Evolutionary conservation across 805 yeast genomes (phyloP).

Genomic region (Lipomyces chichibuensis): DNA sequence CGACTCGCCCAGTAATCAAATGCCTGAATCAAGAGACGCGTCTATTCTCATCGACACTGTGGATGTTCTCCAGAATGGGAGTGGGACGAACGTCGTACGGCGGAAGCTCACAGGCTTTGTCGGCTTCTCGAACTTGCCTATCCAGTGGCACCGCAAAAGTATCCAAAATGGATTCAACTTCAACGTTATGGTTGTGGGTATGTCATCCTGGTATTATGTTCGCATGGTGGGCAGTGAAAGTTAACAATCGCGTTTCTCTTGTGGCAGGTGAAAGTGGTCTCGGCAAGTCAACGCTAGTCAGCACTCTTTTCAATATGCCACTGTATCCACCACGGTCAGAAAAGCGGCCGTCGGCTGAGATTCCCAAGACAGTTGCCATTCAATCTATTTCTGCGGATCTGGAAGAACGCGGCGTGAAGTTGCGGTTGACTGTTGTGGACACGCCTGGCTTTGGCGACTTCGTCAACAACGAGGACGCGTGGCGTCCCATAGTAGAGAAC

Average conservation of each 20-base stretch:
- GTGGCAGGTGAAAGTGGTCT: conserved; percentile 72
- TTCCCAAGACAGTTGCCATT: conserved; percentile 56
- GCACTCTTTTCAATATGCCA: conserved; percentile 79
- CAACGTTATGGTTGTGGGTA: conserved; percentile 84
- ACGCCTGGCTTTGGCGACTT: conserved; percentile 95
- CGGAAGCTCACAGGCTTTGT: conserved; percentile 90
- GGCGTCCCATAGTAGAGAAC: conserved; percentile 92
- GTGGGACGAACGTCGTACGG: conserved; percentile 61
- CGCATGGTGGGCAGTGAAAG: too few relatives aligned
- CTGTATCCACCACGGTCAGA: conserved; percentile 48
- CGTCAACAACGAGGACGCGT: conserved; percentile 59
- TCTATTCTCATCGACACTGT: conserved; percentile 7
- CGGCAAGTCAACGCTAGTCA: conserved; percentile 90
- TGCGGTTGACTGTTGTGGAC: conserved; percentile 80
- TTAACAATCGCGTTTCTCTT: too few relatives aligned
- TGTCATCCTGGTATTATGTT: neutral
- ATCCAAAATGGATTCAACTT: conserved; percentile 86
- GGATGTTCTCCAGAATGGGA: conserved; percentile 11
- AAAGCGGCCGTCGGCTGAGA: conserved; percentile 30
- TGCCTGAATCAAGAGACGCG: conserved; percentile 1
- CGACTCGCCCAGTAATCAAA: neutral
- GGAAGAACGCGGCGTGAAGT: conserved; percentile 91
- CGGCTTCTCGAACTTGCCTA: conserved; percentile 96
- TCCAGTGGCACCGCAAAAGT: conserved; percentile 97
- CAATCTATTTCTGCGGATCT: conserved; percentile 68